A percentile compares a stretch with the other conserved stretches of the same genome.
Conservation (phyloP, 805 yeast genomes). For the Candida tibetensis region DNA sequence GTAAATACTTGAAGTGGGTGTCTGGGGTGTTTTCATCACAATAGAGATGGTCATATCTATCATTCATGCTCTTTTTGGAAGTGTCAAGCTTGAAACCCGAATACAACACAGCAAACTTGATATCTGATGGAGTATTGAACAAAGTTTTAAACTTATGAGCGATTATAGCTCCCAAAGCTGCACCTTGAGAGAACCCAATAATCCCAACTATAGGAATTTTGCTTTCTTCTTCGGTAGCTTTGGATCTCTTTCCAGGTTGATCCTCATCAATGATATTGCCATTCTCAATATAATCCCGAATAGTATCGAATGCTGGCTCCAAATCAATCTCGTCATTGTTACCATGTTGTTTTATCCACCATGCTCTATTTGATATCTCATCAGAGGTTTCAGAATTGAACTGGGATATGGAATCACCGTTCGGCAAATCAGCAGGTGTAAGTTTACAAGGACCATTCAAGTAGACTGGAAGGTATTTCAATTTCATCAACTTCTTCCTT, state of each 20-base stretch:
- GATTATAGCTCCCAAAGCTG: conserved; percentile 75
- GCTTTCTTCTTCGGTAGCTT: conserved; percentile 14
- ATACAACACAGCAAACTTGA: conserved; percentile 74
- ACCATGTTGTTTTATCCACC: conserved; percentile 66
- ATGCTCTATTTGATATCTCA: conserved; percentile 50
- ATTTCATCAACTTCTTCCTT: conserved; percentile 66
- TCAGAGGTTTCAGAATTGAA: conserved; percentile 41
- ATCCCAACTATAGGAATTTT: conserved; percentile 76
- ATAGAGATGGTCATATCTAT: conserved; percentile 23
- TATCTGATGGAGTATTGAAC: conserved; percentile 38
- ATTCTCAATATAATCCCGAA: conserved; percentile 48
- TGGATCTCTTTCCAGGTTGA: conserved; percentile 19
- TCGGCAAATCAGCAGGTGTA: conserved; percentile 70
- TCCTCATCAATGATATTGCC: conserved; percentile 48
- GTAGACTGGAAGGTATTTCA: conserved; percentile 69
- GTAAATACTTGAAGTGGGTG: conserved; percentile 45
- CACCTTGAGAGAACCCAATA: conserved; percentile 93
- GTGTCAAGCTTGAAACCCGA: conserved; percentile 55
- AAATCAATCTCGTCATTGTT: conserved; percentile 45
- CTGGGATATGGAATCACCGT: conserved; percentile 54
- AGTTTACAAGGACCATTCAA: conserved; percentile 75
- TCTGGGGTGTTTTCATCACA: conserved; percentile 18
- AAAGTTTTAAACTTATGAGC: conserved; percentile 56
- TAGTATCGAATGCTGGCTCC: conserved; percentile 49
- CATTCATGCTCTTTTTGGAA: conserved; percentile 22